Evolutionary conservation across 352 stramenopile genomes (phyloP), one percentile per base, ranked within the genome.

Genomic region (Globisporangium sylvaticum): DNA sequence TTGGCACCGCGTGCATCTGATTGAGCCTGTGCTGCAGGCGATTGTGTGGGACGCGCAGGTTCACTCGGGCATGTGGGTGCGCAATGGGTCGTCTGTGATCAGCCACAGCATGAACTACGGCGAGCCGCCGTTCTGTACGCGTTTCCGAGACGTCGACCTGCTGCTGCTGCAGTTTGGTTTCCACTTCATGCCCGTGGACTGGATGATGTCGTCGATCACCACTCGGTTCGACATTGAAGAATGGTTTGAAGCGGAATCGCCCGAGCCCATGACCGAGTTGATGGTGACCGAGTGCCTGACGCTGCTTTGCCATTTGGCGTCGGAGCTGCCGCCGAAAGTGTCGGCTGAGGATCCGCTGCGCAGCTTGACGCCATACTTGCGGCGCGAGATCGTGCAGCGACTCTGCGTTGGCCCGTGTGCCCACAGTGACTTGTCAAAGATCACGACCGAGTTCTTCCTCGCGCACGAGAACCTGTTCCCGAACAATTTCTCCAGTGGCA

Each of bases 31-130:
- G 48, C 55, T 95, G 0, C 82, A 91, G 74, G 79, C 85, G 20
- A 91, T 95, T 44, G 84, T 95, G n/a, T 95, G 88, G 88, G 88
- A 95, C 62, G 81, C 88, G 18, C 85, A 95, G 68, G 88, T 95
- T 1, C 88, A 95, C 62, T 89, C 80, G 0, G 84, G 86, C 4
- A 75, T 96, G 46, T 96, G 88, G 88, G 83, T 93, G 14, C 86
- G 88, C 34, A 96, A 96, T 65, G 88, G 88, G 1, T 84, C 90
- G 68, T 89, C 84, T 5, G 84, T 96, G 44, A 78, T 94, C 31
- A 96, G 93, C 62, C 88, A 96, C 67, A 96, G 86, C 57, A 94
- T 96, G 84, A 96, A 96, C 67, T 96, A 96, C 65, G 88, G 86
- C 10, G 88, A 96, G 56, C 88, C 88, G n/a, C 85, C 85, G 20